Evolutionary conservation across 805 yeast species (phyloP), one percentile per base, ranked within the genome.

Genomic region (Barnettozyma californica): DNA sequence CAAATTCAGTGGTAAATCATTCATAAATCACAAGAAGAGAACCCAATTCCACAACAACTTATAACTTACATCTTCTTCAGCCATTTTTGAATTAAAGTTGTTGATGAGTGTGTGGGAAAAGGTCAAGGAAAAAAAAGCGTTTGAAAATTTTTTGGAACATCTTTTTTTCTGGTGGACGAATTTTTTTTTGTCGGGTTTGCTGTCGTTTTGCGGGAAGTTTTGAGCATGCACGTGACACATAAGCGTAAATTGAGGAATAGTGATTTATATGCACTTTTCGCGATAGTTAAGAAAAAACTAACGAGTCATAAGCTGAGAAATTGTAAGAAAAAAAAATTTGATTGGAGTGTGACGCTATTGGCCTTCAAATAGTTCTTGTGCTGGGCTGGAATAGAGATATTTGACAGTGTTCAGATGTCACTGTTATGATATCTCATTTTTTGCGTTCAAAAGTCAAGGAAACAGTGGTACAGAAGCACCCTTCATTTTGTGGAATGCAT

Each of bases 51-150:
- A 29, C 23, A 5, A 20, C 4, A 35, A 18, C 6, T 31, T 27
- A 13, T 9, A 41, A 59, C 63, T 27, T 56, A 59, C 63, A 31
- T 59, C 64, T 60, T 60, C 64, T 59, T 60, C 64, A 60, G 64
- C 60, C 64, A 60, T 60, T 50, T 52, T 59, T 54, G 27, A 29
- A 40, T 27, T 47, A 36, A 39, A 36, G 34, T 40, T 47, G 42
- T 36, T 18, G 35, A 35, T 21, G 44, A 29, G 19, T 38, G 14
- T 36, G 29, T 19, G 39, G 42, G 47, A 40, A 47, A 43, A 45
- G 41, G 47, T 34, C 37, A 23, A 40, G 36, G 20, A 29, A 35
- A 40, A 40, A 40, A 43, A 36, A 34, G 40, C 13, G 29, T 45
- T 45, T 29, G 27, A 35, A 33, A 38, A 45, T 49, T 45, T 48